Evolutionary conservation across 2,329 filamentous ascomycete species (phyloP), one percentile per base, ranked within the genome.

Genomic region (Clathrospora elynae): DNA sequence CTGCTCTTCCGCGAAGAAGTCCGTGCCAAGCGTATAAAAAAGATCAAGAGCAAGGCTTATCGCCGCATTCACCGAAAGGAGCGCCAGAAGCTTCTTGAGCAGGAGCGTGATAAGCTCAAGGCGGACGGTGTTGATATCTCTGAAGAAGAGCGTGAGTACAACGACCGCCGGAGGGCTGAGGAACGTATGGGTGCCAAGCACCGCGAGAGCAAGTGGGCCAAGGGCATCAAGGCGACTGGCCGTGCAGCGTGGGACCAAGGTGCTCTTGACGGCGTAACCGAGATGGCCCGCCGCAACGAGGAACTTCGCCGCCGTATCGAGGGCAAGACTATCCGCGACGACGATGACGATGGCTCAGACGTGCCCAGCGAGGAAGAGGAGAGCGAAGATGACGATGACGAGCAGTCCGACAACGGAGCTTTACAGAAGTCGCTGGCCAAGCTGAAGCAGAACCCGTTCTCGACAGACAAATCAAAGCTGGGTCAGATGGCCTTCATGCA

Each of bases 21-120:
- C 29, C 86, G 90, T 42, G 83, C 90, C 6, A 95, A 91, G 73
- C 86, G 93, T 16, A 90, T 99, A 73, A 96, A 96, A 75, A 97
- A 97, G 77, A 99, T 99, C 75, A 99, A 99, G 78, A 95, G 88
- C 67, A 99, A 96, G 71, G 83, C 90, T 0, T 99, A 95, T 67
- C 88, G 92, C 41, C 86, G 91, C 30, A 86, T 97, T 10, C 92
- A 97, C 71, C 84, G 92, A 24, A 96, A 87, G 66, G 88, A 87
- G 64, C 77, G 82, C 10, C 81, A 86, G 64, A 78, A 77, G 51
- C 64, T 80, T 46, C 77, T 80, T 35, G 73, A 82, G 47, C 73
- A 78, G 34, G 82, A 86, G 53, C 74, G 76, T 40, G 76, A 82
- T 44, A 78, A 79, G 25, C 70, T 85, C 36, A 74, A 76, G 32